Evolutionary conservation across 768 basidiomycete genomes (phyloP), one percentile per base, ranked within the genome.

Genomic region (Suillus occidentalis): DNA sequence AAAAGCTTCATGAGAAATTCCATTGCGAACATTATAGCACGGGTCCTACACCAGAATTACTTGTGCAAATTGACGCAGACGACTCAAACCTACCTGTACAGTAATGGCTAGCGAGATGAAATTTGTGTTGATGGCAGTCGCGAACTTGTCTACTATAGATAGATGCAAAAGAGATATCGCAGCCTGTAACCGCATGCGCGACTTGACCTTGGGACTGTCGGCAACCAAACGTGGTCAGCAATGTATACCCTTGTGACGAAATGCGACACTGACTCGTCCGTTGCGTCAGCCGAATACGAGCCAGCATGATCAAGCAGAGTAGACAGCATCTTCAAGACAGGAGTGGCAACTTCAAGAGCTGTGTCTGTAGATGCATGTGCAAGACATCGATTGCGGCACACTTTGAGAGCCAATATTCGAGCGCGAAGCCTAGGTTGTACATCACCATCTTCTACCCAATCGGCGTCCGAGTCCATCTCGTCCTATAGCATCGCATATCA

Each of bases 131-230:
- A 96, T 84, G 8, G 82, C 81, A 36, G 79, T 78, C 12, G 87
- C 84, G 73, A 87, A 95, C 3, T 69, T 71, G 42, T 83, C 77
- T 6, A 90, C 79, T 0, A 86, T 83, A 2, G 86, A 84, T 13
- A 99, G 80, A 72, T 95, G 94, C 36, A 97, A 78, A 56, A 99
- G 73, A 4, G 90, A 94, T 4, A 89, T 77, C 0, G 90, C 90
- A 6, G 95, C 94, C 71, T 92, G 89, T 9, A 98, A 78, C 37
- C 97, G 86, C 78, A 99, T 81, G 20, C 94, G 88, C 4, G 91
- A 86, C 72, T 87, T 87, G 42, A 87, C 85, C 75, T 82, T 82
- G 3, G 83, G 81, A 68, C 89, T 90, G 61, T 9, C 60, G 58
- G 25, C 13, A 36, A n/a, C 45, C 62, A 22, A 6, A 43, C 36